phyloP scores from a whole-genome alignment of 805 yeast genomes.

The Metschnikowia peoriensis region DNA sequence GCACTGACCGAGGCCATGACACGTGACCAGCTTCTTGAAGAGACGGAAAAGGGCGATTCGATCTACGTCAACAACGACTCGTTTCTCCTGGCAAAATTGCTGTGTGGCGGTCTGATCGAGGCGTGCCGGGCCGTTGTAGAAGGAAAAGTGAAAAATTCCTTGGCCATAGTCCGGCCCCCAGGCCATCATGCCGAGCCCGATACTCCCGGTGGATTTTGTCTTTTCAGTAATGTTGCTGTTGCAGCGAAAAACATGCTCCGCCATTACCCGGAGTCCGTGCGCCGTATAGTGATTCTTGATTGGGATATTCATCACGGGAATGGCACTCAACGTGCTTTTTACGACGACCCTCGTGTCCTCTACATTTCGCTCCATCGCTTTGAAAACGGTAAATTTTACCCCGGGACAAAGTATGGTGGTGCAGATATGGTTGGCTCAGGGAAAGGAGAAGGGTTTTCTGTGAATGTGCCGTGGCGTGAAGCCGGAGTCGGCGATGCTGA shows the following conservation, averaged over 20 bases:
- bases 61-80: constrained; percentile 94
- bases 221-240: constrained; percentile 94
- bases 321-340: constrained; percentile 93
- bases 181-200: constrained; percentile 99
- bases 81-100: constrained; percentile 76
- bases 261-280: constrained; percentile 82
- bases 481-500: constrained; percentile 96
- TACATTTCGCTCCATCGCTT: constrained; percentile 91
- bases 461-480: constrained; percentile 91
- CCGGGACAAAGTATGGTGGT: constrained; percentile 87
- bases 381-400: constrained; percentile 89
- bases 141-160: constrained; percentile 83
- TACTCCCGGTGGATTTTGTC: constrained; percentile 94
- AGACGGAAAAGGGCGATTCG: constrained; percentile 90
- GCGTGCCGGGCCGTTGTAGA: constrained; percentile 95
- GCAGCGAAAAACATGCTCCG: constrained; percentile 86
- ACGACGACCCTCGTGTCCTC: constrained; percentile 83
- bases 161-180: constrained; percentile 97
- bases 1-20: constrained; percentile 75
- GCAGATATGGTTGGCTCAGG: constrained; percentile 82
- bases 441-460: constrained; percentile 78
- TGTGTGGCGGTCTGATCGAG: constrained; percentile 97
- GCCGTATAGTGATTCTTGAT: constrained; percentile 79
- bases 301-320: constrained; percentile 99
- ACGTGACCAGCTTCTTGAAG: constrained; percentile 70